Evolutionary conservation across 805 yeast species (phyloP), one percentile per base, ranked within the genome.

Genomic region (Starmera caribaea): DNA sequence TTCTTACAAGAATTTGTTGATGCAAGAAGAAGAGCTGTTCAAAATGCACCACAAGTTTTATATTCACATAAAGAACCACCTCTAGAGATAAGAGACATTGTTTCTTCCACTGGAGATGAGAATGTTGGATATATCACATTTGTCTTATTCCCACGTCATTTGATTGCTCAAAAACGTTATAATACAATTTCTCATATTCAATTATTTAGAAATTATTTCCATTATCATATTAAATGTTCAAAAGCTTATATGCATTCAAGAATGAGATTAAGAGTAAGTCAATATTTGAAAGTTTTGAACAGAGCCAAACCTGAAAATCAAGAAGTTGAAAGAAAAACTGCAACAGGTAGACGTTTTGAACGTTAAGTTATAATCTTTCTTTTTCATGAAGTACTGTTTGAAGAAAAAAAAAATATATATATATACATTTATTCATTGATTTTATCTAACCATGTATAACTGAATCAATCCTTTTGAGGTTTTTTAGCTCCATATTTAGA

Each of bases 201-300:
- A 56, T 69, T 86, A 42, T 92, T 92, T 67, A 75, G 99, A 64
- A 94, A 89, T 57, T 92, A 90, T 66, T 92, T 92, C 81, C 99
- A 92, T 62, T 92, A 90, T 64, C 99, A 92, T 59, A 92, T 92
- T 68, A 92, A 92, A 66, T 90, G 97, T 62, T 88, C 96, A 45
- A 92, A 92, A 71, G 97, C 98, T 30, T 92, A 85, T 65, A 79
- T 92, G 81, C 99, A 92, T 63, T 87, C 96, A 38, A 81, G 99
- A 71, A 92, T 92, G 99, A 79, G 99, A 63, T 86, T 71, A 64
- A 76, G 98, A 55, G 97, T 92, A 17, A 80, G 83, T 50, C 92
- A 94, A 54, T 92, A 89, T 68, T 75, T 89, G 58, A 92, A 92
- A 71, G 90, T 92, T 28, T 77, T 92, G 65, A 92, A 92, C 68